phyloP scores from a whole-genome alignment of 2,329 filamentous ascomycete genomes.

The Chrysoporthe puriensis region DNA sequence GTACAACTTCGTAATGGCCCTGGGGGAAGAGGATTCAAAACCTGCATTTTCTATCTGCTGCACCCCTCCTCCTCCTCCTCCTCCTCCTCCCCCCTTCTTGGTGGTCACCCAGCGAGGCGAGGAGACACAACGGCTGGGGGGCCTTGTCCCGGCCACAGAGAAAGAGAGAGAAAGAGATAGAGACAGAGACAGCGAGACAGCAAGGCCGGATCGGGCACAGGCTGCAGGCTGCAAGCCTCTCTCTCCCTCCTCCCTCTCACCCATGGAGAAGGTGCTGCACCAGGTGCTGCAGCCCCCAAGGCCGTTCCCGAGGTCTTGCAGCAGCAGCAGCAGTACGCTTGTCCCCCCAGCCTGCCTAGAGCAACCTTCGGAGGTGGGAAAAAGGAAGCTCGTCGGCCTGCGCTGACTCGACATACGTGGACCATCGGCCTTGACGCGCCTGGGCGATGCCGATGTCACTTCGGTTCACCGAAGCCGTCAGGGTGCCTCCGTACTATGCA shows the following conservation, averaged over 20 bases:
- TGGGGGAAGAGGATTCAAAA: no score
- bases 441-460: constrained; percentile 86
- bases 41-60: no score
- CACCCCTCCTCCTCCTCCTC: background rate
- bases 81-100: no score
- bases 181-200: no score
- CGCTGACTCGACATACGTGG: constrained; percentile 1
- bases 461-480: background rate
- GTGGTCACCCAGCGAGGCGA: background rate
- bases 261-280: constrained; percentile 14
- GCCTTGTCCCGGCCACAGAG: no score
- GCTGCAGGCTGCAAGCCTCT: constrained; percentile 1
- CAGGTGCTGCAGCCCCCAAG: background rate
- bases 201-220: no score
- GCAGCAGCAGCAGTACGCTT: constrained; percentile 8
- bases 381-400: constrained; percentile 16
- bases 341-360: background rate
- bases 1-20: no score
- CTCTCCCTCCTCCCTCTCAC: background rate
- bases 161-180: no score
- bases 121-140: no score
- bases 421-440: constrained; percentile 94
- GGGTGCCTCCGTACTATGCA: background rate
- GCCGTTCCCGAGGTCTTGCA: background rate
- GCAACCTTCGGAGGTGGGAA: background rate